A percentile compares a stretch with the other conserved stretches of the same genome.
Conservation (phyloP, 2,329 filamentous ascomycete genomes). For the Podosphaera fusca region DNA sequence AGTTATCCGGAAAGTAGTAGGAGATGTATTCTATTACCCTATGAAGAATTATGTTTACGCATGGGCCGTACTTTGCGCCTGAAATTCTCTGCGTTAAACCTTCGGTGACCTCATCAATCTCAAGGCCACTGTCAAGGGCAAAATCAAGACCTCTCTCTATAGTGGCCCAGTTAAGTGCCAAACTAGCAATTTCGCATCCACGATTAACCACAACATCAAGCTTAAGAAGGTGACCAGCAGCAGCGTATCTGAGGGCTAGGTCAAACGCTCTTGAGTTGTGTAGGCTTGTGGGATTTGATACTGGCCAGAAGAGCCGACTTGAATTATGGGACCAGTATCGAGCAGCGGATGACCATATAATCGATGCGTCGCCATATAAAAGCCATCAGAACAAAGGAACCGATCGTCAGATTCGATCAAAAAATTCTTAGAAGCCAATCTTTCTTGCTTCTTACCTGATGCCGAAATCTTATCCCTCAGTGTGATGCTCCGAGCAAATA, state of each 20-base stretch:
- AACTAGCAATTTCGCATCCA: constrained; percentile 34
- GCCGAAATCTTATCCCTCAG: constrained; percentile 15
- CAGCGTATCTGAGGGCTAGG: constrained; percentile 39
- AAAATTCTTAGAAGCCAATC: constrained; percentile 17
- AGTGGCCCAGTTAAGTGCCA: constrained; percentile 37
- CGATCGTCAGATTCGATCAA: constrained; percentile 26
- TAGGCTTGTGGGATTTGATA: constrained; percentile 6
- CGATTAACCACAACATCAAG: constrained; percentile 30
- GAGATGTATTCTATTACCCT: constrained; percentile 34
- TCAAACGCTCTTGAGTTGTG: constrained; percentile 21
- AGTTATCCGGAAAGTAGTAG: constrained; percentile 33
- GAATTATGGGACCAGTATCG: constrained; percentile 8
- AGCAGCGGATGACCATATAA: constrained; percentile 32
- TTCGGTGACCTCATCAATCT: constrained; percentile 17
- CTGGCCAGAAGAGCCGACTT: constrained; percentile 13
- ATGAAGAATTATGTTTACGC: constrained; percentile 29
- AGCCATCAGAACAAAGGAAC: constrained; percentile 31
- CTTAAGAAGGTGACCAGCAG: constrained; percentile 34
- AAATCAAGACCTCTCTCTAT: constrained; percentile 38
- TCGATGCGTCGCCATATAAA: constrained; percentile 31
- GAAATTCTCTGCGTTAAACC: constrained; percentile 11
- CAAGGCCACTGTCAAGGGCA: constrained; percentile 24
- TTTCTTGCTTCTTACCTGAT: constrained; percentile 12
- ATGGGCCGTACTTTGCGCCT: constrained; percentile 29
- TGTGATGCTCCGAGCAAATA: constrained; percentile 29